A percentile compares a stretch with the other conserved stretches of the same genome.
Evolutionary conservation across 306 rosid genomes (phyloP).

Genomic region (Corylus avellana): DNA sequence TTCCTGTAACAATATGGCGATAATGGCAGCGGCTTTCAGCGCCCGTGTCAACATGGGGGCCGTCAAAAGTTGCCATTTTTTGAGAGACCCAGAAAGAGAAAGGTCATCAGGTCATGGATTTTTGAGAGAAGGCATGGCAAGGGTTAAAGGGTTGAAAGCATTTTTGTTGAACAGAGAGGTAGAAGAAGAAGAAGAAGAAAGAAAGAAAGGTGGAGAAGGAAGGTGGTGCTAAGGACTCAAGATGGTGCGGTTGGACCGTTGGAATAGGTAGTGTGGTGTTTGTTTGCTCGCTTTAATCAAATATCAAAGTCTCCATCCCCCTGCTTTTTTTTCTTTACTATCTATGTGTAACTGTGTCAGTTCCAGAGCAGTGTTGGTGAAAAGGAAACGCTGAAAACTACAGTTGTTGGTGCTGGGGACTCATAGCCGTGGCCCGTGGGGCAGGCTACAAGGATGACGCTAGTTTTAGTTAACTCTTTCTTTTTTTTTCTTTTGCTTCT

Average conservation of each 20-base stretch:
- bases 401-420: not conserved
- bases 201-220: not conserved
- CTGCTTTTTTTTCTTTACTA: not conserved
- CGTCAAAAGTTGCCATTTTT: slow-evolving; percentile 23
- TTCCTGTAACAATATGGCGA: slow-evolving; percentile 8
- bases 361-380: slow-evolving; percentile 13
- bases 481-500: not conserved
- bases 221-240: not conserved
- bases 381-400: slow-evolving; percentile 10
- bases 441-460: slow-evolving; percentile 4
- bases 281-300: slow-evolving; percentile 8
- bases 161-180: not conserved
- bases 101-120: slow-evolving; percentile 13
- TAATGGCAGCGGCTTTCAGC: not conserved
- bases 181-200: not conserved
- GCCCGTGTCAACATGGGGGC: slow-evolving; percentile 1
- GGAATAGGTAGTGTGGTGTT: slow-evolving; percentile 11
- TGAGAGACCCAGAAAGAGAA: slow-evolving; percentile 9
- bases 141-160: not conserved
- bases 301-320: slow-evolving; percentile 12
- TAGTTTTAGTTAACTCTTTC: not conserved
- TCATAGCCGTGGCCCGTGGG: not conserved
- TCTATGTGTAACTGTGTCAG: slow-evolving; percentile 14
- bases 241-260: slow-evolving; percentile 11
- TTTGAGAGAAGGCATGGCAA: not conserved